Percentiles rank a stretch among this genome's conserved stretches.
Evolutionary conservation across 192 early-diverging fungal species (phyloP).

Genomic region (Endogone sp.): DNA sequence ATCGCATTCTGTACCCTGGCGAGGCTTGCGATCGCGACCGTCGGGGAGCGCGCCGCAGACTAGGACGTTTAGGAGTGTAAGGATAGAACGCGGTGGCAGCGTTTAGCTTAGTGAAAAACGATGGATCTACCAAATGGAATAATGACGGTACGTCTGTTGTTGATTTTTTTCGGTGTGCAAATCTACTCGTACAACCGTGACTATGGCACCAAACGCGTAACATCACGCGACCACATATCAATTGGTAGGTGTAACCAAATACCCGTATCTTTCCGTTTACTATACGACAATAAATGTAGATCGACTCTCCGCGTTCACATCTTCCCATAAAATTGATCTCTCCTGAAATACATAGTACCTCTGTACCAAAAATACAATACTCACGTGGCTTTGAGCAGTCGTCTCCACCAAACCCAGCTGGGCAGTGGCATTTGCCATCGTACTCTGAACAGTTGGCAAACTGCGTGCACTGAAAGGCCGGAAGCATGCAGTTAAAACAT

Average conservation of each 20-base stretch:
- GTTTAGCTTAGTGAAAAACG: too few species aligned
- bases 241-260: too few species aligned
- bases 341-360: too few species aligned
- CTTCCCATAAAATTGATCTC: background rate
- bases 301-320: too few species aligned
- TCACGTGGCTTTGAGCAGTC: slow-evolving; percentile 71
- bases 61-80: slow-evolving; percentile 22
- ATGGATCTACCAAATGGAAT: too few species aligned
- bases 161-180: too few species aligned
- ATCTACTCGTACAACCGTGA: too few species aligned
- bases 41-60: slow-evolving; percentile 71
- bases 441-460: slow-evolving; percentile 70
- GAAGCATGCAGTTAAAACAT: slow-evolving; percentile 84
- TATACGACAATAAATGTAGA: too few species aligned
- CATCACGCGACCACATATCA: too few species aligned
- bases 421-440: slow-evolving; percentile 72
- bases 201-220: too few species aligned
- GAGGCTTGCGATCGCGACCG: slow-evolving; percentile 52
- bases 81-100: background rate
- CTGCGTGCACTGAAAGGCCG: slow-evolving; percentile 68
- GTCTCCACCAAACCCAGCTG: slow-evolving; percentile 75
- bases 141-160: too few species aligned
- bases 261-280: too few species aligned
- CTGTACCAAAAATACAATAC: slow-evolving; percentile 1
- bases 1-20: slow-evolving; percentile 56